Base-by-base conservation (phyloP, 306 rosid genomes). In the Dryas drummondii region DNA sequence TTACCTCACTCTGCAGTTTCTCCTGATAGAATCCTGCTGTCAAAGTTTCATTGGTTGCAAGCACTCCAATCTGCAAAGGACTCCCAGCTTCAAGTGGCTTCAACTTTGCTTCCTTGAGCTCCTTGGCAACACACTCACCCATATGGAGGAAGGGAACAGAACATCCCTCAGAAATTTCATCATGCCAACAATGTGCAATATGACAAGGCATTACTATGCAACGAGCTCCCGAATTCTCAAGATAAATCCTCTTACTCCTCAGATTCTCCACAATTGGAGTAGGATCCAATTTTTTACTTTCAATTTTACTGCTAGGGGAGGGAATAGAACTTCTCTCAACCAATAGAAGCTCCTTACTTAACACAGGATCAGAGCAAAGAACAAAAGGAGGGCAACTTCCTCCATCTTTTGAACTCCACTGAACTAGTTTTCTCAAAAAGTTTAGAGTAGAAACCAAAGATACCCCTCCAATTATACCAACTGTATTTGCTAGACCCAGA, bases 121-220 rank as follows among this genome's bases (percentile, higher is more conserved):
- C 96, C 86, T 71, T 88, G 19, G 88, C 96, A 79, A 91, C 91
- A 73, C 91, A 85, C 51, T 91, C 93, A 44, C 87, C 92, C 84
- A 91, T 85, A 73, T 93, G 91, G 78, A 91, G 86, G 77, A 90
- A 76, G 74, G 90, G 90, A 27, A 91, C 90, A 78, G 89, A 81
- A 82, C 91, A 82, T 3, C 89, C 97, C 17, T 79, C 67, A 0
- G 90, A 87, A 27, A 87, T 86, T 84, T 91, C 88, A 70, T 86
- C 91, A 79, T 89, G 84, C 96, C 96, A 89, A 76, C 84, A 85
- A 88, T 93, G 98, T 67, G 90, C 91, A 6, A 91, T 67, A 49
- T 91, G 91, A 81, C 96, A 93, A 78, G 97, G 98, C 96, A 85
- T 89, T 55, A 93, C 96, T 27, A 93, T 83, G 81, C 93, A 93